phyloP scores from a whole-genome alignment of 768 basidiomycete genomes.

The Pilatotrama ljubarskyi region DNA sequence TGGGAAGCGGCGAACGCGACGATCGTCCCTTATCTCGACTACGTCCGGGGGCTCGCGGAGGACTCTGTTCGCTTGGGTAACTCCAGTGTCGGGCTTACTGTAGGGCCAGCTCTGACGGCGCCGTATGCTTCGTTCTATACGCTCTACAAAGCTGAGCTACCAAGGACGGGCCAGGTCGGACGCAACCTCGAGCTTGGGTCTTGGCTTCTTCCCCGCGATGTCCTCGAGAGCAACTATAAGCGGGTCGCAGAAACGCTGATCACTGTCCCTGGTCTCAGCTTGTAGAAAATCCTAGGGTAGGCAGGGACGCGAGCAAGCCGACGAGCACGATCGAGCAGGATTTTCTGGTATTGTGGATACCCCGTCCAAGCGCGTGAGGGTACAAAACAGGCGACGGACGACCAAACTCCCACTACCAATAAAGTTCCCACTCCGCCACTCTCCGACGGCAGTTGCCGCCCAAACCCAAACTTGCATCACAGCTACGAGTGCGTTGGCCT shows the following conservation, averaged over 20 bases:
- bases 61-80: background rate
- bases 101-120: constrained; percentile 12
- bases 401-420: too few species aligned
- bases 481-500: constrained; percentile 19
- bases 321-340: too few species aligned
- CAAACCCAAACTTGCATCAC: too few species aligned
- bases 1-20: constrained; percentile 37
- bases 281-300: too few species aligned
- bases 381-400: too few species aligned
- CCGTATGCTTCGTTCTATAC: constrained; percentile 10
- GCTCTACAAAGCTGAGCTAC: constrained; percentile 4
- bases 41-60: constrained; percentile 24
- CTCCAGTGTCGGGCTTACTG: constrained; percentile 23
- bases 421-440: too few species aligned
- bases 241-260: constrained; percentile 13
- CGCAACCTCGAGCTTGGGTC: constrained; percentile 14
- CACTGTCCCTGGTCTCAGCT: background rate
- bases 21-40: constrained; percentile 35
- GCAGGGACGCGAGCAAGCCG: too few species aligned
- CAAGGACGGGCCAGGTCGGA: constrained; percentile 8
- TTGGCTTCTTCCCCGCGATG: constrained; percentile 18
- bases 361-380: too few species aligned
- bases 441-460: too few species aligned
- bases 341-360: too few species aligned
- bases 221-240: constrained; percentile 8